Base-by-base conservation (phyloP, 1,284 basidiomycete genomes). In the Pseudozyma sp. region DNA sequence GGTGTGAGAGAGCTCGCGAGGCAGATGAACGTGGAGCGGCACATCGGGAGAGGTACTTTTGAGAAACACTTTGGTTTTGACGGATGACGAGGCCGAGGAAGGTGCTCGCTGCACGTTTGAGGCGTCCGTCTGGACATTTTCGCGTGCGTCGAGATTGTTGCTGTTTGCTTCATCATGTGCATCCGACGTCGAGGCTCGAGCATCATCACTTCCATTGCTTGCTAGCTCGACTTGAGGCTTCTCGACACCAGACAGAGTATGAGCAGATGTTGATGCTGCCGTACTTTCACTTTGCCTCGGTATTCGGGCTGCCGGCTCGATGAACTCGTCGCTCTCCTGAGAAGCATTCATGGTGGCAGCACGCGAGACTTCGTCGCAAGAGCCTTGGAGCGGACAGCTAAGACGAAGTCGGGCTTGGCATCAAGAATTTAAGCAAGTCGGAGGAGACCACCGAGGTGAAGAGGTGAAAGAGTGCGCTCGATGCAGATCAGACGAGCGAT, bases 21-120 rank as follows among this genome's bases (percentile, higher is more conserved):
- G 60, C 3, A 75, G 39, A 16, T 48, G 31, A 49, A 75, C 49
- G 48, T 54, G 68, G 4, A 67, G 35, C n/a, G 63, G 64, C 1
- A 65, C n/a, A 7, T 60, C 45, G 11, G 60, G 67, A 6, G 49
- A 47, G 1, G 56, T 11, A 51, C 49, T 57, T 31, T 68, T 73
- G 44, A 57, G 61, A 31, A 73, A 73, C 17, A 57, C 13, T 43
- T 54, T 64, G n/a, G 51, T 5, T 30, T 42, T 66, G 19, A 63
- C 11, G 6, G 58, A 14, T 8, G 49, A 31, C 1, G 60, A 30
- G 1, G 45, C 16, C 1, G 37, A 30, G 3, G 58, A 13, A 8
- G 54, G 16, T 6, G 50, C 17, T 8, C 35, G 29, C 16, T 42
- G 47, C n/a, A 14, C 17, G 29, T 30, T 5, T 11, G 49, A 7